Conservation (phyloP, 352 stramenopile species). For the Pythium volutum region DNA sequence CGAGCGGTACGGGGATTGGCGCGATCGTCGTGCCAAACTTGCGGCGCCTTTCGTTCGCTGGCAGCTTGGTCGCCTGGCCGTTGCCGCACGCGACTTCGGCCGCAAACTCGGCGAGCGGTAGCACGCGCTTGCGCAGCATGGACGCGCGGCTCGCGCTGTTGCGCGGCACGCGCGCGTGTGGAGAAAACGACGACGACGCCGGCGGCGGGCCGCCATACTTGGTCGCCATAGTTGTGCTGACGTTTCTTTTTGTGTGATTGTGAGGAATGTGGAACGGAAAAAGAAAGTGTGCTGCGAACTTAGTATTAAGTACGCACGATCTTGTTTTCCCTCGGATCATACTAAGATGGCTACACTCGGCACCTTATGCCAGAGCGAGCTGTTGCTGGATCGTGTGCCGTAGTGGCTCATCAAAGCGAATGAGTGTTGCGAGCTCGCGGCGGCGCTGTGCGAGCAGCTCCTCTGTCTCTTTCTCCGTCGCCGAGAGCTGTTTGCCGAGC, state of each 20-base stretch:
- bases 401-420: constrained; percentile 11
- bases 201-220: not conserved
- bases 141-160: constrained; percentile 1
- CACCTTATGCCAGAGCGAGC: not conserved
- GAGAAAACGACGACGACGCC: not conserved
- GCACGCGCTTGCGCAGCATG: constrained; percentile 4
- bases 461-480: not conserved
- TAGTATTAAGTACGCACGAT: too few relatives aligned
- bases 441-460: constrained; percentile 3
- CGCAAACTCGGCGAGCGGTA: constrained; percentile 5
- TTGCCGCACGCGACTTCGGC: not conserved
- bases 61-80: not conserved
- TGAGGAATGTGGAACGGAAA: not conserved
- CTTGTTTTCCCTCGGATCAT: too few relatives aligned
- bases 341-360: not conserved
- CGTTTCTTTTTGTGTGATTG: not conserved
- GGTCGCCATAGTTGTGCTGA: not conserved
- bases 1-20: constrained; percentile 15
- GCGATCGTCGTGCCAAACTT: not conserved
- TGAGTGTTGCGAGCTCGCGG: constrained; percentile 1
- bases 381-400: constrained; percentile 34
- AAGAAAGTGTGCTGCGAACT: too few relatives aligned
- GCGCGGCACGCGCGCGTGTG: not conserved
- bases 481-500: constrained; percentile 6
- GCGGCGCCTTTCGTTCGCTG: not conserved